phyloP scores from a whole-genome alignment of 495 filamentous ascomycete species.

The Penicillium paradoxum region DNA sequence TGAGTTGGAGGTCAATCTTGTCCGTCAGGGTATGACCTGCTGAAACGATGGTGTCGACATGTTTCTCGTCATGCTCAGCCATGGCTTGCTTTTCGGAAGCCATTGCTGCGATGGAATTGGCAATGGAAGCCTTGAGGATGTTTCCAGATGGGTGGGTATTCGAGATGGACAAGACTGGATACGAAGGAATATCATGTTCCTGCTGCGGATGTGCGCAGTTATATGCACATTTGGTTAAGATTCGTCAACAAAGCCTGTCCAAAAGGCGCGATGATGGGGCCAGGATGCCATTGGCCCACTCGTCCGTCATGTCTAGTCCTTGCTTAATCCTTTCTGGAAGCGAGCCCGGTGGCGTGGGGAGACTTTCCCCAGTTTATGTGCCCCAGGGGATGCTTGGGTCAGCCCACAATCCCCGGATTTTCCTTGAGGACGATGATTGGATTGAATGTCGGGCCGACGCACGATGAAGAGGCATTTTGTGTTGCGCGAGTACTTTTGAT shows the following conservation, averaged over 20 bases:
- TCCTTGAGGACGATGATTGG: not conserved
- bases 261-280: not conserved
- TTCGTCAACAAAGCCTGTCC: not conserved
- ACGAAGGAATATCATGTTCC: not conserved
- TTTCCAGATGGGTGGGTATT: not conserved
- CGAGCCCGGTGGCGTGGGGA: not conserved
- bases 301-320: not conserved
- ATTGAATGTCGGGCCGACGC: not conserved
- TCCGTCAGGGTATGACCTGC: not conserved
- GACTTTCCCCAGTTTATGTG: conserved; percentile 1
- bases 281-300: conserved; percentile 1
- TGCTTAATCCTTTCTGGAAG: not conserved
- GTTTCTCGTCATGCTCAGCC: conserved; percentile 4
- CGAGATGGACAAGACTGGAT: not conserved
- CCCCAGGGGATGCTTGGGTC: not conserved
- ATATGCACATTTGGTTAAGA: not conserved
- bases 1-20: conserved; percentile 13
- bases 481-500: not conserved
- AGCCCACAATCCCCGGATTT: conserved; percentile 3
- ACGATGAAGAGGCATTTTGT: not conserved
- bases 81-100: conserved; percentile 1
- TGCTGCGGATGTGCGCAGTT: not conserved
- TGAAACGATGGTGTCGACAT: not conserved
- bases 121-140: not conserved
- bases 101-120: not conserved